phyloP scores from a whole-genome alignment of 2,329 filamentous ascomycete species.

The Penicillium aurantiogriseum region DNA sequence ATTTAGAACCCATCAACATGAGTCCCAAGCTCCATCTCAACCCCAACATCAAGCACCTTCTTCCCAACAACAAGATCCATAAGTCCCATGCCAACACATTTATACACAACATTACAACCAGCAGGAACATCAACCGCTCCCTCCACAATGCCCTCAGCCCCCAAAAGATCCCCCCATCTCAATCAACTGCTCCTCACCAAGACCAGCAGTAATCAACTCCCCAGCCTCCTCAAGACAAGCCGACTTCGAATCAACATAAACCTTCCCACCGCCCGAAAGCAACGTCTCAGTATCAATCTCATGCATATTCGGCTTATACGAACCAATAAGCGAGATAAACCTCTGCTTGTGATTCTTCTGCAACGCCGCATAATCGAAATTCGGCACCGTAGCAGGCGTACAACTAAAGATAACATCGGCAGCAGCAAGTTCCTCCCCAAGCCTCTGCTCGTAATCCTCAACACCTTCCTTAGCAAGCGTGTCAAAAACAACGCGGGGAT shows the following conservation, averaged over 20 bases:
- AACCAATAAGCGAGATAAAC: conserved; percentile 54
- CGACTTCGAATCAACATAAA: conserved; percentile 62
- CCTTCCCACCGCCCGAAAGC: conserved; percentile 59
- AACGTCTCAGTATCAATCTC: conserved; percentile 49
- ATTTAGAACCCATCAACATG: conserved; percentile 39
- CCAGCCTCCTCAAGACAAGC: conserved; percentile 49
- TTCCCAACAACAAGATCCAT: conserved; percentile 51
- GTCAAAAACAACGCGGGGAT: conserved; percentile 36
- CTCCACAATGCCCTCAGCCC: conserved; percentile 8
- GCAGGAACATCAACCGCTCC: conserved; percentile 26
- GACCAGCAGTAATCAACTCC: conserved; percentile 45
- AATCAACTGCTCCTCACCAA: conserved; percentile 39
- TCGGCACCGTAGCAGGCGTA: conserved; percentile 46
- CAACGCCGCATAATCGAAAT: conserved; percentile 44
- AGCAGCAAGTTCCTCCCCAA: conserved; percentile 30
- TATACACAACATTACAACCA: conserved; percentile 48
- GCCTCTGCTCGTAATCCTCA: conserved; percentile 42
- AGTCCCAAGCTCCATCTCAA: conserved; percentile 33
- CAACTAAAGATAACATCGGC: conserved; percentile 52
- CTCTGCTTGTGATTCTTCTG: conserved; percentile 36
- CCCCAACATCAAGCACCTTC: conserved; percentile 40
- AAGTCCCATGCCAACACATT: conserved; percentile 52
- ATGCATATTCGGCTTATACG: conserved; percentile 55
- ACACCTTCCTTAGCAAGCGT: conserved; percentile 63
- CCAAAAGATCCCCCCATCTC: conserved; percentile 45